Base-by-base conservation (phyloP, 2,329 filamentous ascomycete genomes). In the Aureobasidium musti region DNA sequence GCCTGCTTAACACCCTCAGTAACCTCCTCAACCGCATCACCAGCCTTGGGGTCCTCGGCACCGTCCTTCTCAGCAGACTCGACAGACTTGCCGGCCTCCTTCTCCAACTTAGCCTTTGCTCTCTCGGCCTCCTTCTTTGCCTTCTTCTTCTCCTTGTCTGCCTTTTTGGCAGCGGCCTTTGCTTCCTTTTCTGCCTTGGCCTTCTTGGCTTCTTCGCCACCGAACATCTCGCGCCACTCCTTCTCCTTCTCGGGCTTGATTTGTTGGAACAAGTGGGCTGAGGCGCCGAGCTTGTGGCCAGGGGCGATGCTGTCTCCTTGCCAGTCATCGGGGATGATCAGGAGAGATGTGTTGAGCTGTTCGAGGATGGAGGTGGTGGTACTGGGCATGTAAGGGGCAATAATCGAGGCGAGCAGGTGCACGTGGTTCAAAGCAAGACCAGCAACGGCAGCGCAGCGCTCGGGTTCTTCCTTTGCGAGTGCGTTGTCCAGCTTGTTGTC, bases 361-460 rank as follows among this genome's bases (percentile, higher is more conserved):
- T 85, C 79, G 70, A 91, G 86, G 72, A 97, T 97, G 37, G 87
- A 86, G 68, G 84, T 84, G 3, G 90, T 83, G 10, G 90, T 93
- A n/a, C 84, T 84, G 47, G 92, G 92, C 83, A 97, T 91, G 79
- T 94, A 97, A 0, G 93, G 93, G 63, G 87, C 86, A 66, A 93
- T 85, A 50, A 97, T 80, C 64, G 87, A 88, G 26, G 92, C 91
- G 56, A 96, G 84, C 37, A 97, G 87, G 74, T 94, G 87, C 64
- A 94, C 87, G 70, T 93, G 86, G 79, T 96, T 96, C 68, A 96
- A 82, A 0, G 89, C 91, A n/a, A 92, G 82, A 65, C 91, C 90
- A 64, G 96, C 85, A 23, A 88, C 85, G 6, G 85, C 84, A 13
- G 86, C 85, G 66, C 84, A 86, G 33, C 82, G 82, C 60, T 84